Evolutionary conservation across 768 basidiomycete species (phyloP).

Genomic region (Multifurca ochricompacta): DNA sequence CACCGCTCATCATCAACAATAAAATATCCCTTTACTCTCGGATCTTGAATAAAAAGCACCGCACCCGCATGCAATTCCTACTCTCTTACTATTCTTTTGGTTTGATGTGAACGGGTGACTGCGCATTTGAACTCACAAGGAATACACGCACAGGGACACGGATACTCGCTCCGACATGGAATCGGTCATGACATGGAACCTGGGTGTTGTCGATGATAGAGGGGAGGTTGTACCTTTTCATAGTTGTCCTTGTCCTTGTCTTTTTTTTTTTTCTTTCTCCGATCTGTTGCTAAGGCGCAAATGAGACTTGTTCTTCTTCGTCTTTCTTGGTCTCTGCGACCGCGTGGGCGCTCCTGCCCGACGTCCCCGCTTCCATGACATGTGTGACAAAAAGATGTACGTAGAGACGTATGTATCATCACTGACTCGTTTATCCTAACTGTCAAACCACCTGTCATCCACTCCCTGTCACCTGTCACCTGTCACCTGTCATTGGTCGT

Average conservation of each 20-base stretch:
- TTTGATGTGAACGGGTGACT: too few relatives aligned
- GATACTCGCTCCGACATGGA: background rate
- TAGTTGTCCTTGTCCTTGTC: background rate
- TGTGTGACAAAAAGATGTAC: too few relatives aligned
- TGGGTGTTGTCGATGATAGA: background rate
- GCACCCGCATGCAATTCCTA: slow-evolving; percentile 9
- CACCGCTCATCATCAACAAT: too few relatives aligned
- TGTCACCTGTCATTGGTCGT: background rate
- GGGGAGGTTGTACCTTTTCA: slow-evolving; percentile 11
- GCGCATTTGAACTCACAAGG: too few relatives aligned
- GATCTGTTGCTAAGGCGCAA: slow-evolving; percentile 9
- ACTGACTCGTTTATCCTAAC: background rate
- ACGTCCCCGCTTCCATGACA: slow-evolving; percentile 11
- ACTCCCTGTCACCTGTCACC: background rate
- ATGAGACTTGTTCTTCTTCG: background rate
- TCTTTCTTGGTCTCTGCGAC: too few relatives aligned
- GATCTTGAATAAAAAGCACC: slow-evolving; percentile 12
- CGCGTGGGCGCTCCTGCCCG: background rate
- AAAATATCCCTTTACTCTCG: slow-evolving; percentile 4
- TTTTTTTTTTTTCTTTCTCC: too few relatives aligned
- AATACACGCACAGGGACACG: too few relatives aligned
- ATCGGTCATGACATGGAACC: slow-evolving; percentile 10
- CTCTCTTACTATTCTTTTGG: slow-evolving; percentile 1
- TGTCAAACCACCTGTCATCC: background rate
- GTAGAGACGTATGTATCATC: too few relatives aligned